phyloP scores from a whole-genome alignment of 345 rosid species.

The Salix arbutifolia region DNA sequence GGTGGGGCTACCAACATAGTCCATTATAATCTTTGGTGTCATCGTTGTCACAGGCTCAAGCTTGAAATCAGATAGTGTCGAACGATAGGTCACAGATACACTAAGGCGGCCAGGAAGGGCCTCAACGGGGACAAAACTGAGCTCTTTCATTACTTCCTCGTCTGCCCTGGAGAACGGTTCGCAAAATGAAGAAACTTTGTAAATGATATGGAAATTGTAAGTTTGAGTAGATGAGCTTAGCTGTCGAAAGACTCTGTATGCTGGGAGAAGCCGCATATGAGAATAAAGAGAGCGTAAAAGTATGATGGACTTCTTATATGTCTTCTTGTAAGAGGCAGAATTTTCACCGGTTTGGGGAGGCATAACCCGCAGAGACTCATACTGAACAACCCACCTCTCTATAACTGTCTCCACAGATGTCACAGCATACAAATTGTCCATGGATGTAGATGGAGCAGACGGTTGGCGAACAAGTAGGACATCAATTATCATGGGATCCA shows the following conservation, averaged over 20 bases:
- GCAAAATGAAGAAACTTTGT: constrained; percentile 77
- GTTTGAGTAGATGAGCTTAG: constrained; percentile 54
- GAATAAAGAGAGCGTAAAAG: constrained; percentile 67
- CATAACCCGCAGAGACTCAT: constrained; percentile 44
- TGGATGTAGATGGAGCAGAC: constrained; percentile 31
- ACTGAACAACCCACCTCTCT: constrained; percentile 86
- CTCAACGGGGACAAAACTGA: constrained; percentile 63
- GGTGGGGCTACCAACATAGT: constrained; percentile 84
- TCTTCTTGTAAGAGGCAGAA: constrained; percentile 55
- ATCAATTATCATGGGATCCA: constrained; percentile 82
- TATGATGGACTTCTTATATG: constrained; percentile 73
- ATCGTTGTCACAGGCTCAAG: constrained; percentile 54
- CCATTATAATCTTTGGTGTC: constrained; percentile 71
- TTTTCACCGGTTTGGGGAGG: constrained; percentile 44
- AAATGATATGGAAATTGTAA: constrained; percentile 57
- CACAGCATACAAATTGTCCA: constrained; percentile 28
- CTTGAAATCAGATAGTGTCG: constrained; percentile 63
- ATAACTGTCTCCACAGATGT: constrained; percentile 60
- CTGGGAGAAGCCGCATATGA: constrained; percentile 79
- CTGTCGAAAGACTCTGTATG: constrained; percentile 63
- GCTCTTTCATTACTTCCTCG: constrained; percentile 54
- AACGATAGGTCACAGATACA: constrained; percentile 59
- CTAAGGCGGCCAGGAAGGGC: constrained; percentile 69
- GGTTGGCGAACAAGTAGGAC: constrained; percentile 59
- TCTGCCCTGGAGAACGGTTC: constrained; percentile 62